Conservation (phyloP, 148 eudicot species). For the Rhododendron ovatum region DNA sequence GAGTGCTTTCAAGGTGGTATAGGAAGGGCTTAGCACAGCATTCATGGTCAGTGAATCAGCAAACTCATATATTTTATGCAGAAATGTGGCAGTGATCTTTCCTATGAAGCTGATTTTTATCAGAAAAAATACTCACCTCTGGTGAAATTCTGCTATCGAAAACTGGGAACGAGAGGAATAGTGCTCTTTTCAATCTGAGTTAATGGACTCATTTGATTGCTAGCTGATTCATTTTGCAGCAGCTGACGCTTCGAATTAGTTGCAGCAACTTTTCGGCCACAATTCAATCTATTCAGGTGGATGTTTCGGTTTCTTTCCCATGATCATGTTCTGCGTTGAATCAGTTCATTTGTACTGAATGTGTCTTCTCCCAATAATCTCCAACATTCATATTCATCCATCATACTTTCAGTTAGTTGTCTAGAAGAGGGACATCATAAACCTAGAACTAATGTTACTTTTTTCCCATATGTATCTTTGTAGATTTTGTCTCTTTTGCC, state of each 20-base stretch:
- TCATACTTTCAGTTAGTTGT: neutral
- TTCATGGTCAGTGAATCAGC: neutral
- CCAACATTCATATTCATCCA: neutral
- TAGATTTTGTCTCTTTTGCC: neutral
- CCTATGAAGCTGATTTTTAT: neutral
- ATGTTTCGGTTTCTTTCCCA: neutral
- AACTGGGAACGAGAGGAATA: neutral
- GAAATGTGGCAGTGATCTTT: neutral
- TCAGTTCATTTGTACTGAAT: neutral
- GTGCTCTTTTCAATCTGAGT: neutral
- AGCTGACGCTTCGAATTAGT: neutral
- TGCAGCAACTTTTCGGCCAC: neutral
- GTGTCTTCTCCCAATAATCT: slow-evolving; percentile 1
- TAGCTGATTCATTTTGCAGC: neutral
- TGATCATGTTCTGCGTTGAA: neutral
- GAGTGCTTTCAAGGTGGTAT: slow-evolving; percentile 1
- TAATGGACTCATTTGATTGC: neutral
- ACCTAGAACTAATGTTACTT: neutral
- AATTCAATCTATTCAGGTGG: neutral
- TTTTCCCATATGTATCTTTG: neutral
- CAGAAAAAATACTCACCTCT: neutral
- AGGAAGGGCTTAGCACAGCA: neutral
- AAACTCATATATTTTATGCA: neutral
- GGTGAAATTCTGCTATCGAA: neutral
- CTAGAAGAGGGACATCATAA: neutral